Evolutionary conservation across 352 stramenopile species (phyloP), one percentile per base, ranked within the genome.

Genomic region (Detonula confervacea): DNA sequence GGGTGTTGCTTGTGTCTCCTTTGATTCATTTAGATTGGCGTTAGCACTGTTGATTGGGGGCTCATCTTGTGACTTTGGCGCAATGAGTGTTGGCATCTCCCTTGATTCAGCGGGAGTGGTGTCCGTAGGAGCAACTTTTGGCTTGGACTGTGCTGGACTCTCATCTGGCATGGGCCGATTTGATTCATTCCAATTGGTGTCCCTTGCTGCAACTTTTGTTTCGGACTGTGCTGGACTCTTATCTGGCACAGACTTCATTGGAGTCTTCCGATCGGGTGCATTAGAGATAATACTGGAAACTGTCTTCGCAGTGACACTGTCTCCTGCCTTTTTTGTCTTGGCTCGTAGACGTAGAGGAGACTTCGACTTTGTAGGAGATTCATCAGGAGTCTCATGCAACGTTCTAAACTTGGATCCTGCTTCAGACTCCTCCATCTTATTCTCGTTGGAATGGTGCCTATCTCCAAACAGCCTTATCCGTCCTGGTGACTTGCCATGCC

Each of bases 21-120:
- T n/a, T 16, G 55, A 76, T 11, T 76, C 29, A 56, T 76, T 76
- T 29, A 68, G 54, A 60, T 62, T 51, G 33, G 33, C 11, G n/a
- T 12, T 52, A 20, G 44, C 30, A 5, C 25, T 25, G 22, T 44
- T 22, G 22, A 11, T 29, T 0, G 49, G 42, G 29, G 33, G 27
- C 6, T 47, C 29, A 33, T 65, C 56, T 47, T 65, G 0, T 52
- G 33, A 24, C 20, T 33, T 52, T 33, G 56, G 46, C 16, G 9
- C 33, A 42, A 11, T 42, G 33, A 11, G 33, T 42, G 33, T 5
- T 42, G 33, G 33, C 52, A 18, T 29, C 14, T 51, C 33, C 18
- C 14, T 65, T 7, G n/a, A 35, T 0, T 46, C 33, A 25, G 18
- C 18, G 56, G 14, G 30, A n/a, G 29, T 30, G 9, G 29, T 20